A percentile compares a stretch with the other conserved stretches of the same genome.
Evolutionary conservation across 805 yeast species (phyloP).

Genomic region (Nakazawaea wyomingensis): DNA sequence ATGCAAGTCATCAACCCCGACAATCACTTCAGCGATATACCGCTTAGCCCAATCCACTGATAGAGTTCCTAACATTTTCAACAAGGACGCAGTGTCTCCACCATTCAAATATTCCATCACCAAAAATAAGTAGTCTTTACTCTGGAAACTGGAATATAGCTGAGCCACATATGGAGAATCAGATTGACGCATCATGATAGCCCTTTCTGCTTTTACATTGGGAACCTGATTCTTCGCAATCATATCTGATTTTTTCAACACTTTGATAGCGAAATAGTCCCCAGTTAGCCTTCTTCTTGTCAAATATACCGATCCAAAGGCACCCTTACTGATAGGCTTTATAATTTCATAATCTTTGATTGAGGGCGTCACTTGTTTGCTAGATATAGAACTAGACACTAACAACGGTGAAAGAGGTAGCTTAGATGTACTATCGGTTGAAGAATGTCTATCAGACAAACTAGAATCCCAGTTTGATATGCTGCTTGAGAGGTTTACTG

Average conservation of each 20-base stretch:
- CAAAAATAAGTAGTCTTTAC: slow-evolving; percentile 75
- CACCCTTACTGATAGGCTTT: slow-evolving; percentile 94
- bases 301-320: slow-evolving; percentile 91
- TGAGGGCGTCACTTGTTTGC: slow-evolving; percentile 55
- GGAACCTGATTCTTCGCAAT: slow-evolving; percentile 94
- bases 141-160: slow-evolving; percentile 83
- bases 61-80: slow-evolving; percentile 75
- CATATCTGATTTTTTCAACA: slow-evolving; percentile 90
- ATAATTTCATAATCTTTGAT: slow-evolving; percentile 85
- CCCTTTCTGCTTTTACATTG: slow-evolving; percentile 91
- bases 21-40: slow-evolving; percentile 84
- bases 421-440: slow-evolving; percentile 23
- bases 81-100: slow-evolving; percentile 87
- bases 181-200: slow-evolving; percentile 96
- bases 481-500: slow-evolving; percentile 2
- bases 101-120: slow-evolving; percentile 97
- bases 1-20: slow-evolving; percentile 89
- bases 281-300: slow-evolving; percentile 83
- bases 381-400: slow-evolving; percentile 54
- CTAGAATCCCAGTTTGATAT: slow-evolving; percentile 7
- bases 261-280: slow-evolving; percentile 93
- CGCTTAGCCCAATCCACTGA: slow-evolving; percentile 84
- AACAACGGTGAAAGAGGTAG: slow-evolving; percentile 80
- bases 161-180: slow-evolving; percentile 92
- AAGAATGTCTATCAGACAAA: slow-evolving; percentile 9